Percentiles rank a stretch among this genome's conserved stretches.
Evolutionary conservation across 768 basidiomycete species (phyloP).

Genomic region (Lentinus brumalis): DNA sequence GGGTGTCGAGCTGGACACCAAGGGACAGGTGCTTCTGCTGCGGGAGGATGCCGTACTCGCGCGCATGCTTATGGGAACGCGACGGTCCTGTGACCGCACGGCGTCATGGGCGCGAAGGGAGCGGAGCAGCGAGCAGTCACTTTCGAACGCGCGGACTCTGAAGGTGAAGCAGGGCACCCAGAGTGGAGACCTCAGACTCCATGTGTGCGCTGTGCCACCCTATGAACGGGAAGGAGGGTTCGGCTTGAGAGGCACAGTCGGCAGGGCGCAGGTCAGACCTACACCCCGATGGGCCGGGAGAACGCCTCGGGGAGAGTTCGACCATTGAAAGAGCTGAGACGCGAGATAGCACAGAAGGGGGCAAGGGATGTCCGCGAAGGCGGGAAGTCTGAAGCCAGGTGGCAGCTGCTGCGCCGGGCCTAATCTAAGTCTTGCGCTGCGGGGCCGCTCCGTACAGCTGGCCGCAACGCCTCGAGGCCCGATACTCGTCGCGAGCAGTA

Average conservation of each 20-base stretch:
- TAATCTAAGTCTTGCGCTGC: not conserved
- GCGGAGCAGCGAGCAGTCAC: not conserved
- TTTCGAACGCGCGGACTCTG: not conserved
- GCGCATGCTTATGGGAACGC: not conserved
- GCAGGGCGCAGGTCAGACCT: not conserved
- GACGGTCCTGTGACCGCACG: constrained; percentile 3
- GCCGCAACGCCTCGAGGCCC: no score
- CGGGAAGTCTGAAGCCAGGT: no score
- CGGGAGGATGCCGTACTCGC: constrained; percentile 12
- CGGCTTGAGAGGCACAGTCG: not conserved
- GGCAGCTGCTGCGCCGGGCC: not conserved
- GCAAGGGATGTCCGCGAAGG: not conserved
- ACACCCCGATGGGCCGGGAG: constrained; percentile 9
- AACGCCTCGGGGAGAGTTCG: constrained; percentile 5
- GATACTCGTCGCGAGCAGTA: no score
- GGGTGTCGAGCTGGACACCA: not conserved
- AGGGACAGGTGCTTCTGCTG: not conserved
- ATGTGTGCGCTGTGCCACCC: not conserved
- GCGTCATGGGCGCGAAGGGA: not conserved
- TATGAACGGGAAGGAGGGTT: not conserved
- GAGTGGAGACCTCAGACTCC: not conserved
- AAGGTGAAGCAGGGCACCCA: not conserved
- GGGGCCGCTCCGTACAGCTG: no score
- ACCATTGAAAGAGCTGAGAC: not conserved
- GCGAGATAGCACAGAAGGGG: constrained; percentile 7